Base-by-base conservation (phyloP, 2,329 filamentous ascomycete genomes). In the Dactylellina cionopaga region DNA sequence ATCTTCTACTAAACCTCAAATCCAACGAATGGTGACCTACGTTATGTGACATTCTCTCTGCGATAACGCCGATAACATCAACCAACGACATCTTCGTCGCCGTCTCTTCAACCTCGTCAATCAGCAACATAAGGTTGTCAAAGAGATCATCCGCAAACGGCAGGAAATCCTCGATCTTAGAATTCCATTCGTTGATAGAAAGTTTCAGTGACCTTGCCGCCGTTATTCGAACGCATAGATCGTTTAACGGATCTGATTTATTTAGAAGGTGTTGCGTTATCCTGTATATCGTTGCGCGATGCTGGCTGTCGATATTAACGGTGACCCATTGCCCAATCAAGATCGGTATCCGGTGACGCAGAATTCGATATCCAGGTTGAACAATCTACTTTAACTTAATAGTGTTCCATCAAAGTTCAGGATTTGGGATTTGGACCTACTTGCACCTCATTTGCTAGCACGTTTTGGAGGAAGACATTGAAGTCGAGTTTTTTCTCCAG, bases 51-150 rank as follows among this genome's bases (percentile, higher is more conserved):
- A 98, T 86, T 54, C 92, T 88, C 44, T 90, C 87, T 0, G 97
- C 92, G 41, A 96, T 84, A 31, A 90, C 86, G 54, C 92, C 87
- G 37, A 96, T 89, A 0, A 94, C 96, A 78, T 94, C 92, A 2
- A 99, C 84, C 31, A 99, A 85, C 0, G 90, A 92, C 83, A 98
- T 88, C 80, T 96, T 96, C 0, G 92, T 96, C 79, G 98, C 94
- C 15, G 92, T 89, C 17, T 90, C 84, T 58, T 92, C 90, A 1
- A 93, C 89, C 75, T 91, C 90, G 74, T 89, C 85, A 24, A 96
- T 88, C n/a, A 98, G 83, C 15, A 84, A 83, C 83, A 96, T 89
- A 39, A 97, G 82, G 55, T 88, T 86, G 6, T 86, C 85, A 9
- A 99, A 83, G 7, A 92, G 88, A 17, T 89, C 86, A 0, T 90